Evolutionary conservation across 768 basidiomycete species (phyloP), one percentile per base, ranked within the genome.

Genomic region (Termitomyces sp.): DNA sequence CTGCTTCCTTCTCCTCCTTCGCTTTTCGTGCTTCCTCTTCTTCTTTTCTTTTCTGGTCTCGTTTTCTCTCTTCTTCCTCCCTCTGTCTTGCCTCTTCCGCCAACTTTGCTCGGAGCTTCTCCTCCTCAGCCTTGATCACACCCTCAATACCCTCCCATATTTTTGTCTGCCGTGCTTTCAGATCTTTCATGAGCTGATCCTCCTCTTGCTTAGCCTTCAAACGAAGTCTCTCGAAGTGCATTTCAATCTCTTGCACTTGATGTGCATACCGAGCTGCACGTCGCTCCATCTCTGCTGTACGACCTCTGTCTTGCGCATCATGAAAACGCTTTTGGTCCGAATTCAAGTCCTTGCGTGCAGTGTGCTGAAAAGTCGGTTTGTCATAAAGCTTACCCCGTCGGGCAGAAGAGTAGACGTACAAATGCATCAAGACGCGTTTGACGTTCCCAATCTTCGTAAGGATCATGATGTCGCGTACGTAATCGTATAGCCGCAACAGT

Each of bases 61-160:
- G 72, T 68, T 69, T 81, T 69, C 71, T 70, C 57, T 86, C 82
- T 57, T 79, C 79, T 65, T 82, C 83, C 60, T 83, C 82, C 20
- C 71, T 70, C 34, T 66, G 72, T 69, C 75, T 82, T 60, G 81
- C 75, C 70, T 91, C 88, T 25, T 80, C 85, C 60, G 86, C 87
- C 43, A 85, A 66, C 59, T 70, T 76, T 62, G 71, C 77, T 9
- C 77, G 78, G 25, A 81, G 71, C 61, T 84, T 87, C 34, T 85
- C 86, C 63, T 89, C 86, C 67, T 91, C 88, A 3, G 73, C 36
- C 66, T 81, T 81, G 63, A 92, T 91, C 7, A 79, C 84, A 2
- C 63, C 69, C 71, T 92, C 88, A 56, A 90, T 83, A 4, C 85
- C 77, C 32, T 83, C 77, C 76, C 84, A 86, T 42, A 85, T 73